Evolutionary conservation across 2,329 filamentous ascomycete genomes (phyloP).

Genomic region (Talaromyces islandicus): DNA sequence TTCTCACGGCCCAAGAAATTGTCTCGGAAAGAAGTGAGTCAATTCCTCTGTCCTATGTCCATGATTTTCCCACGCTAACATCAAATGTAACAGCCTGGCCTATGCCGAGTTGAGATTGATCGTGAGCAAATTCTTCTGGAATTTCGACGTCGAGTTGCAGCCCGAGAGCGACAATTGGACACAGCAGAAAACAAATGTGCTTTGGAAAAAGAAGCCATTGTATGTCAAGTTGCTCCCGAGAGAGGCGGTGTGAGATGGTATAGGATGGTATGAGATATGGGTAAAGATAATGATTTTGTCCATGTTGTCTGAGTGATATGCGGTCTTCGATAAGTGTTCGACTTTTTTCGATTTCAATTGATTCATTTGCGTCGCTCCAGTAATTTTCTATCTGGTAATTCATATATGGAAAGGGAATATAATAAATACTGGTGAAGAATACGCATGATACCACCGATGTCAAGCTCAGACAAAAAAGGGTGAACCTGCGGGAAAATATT

Average conservation of each 20-base stretch:
- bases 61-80: background rate
- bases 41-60: background rate
- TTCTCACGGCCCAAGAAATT: slow-evolving; percentile 45
- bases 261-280: no score
- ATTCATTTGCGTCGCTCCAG: background rate
- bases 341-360: background rate
- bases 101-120: slow-evolving; percentile 46
- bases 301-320: background rate
- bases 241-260: background rate
- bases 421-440: background rate
- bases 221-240: slow-evolving; percentile 9
- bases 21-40: slow-evolving; percentile 47
- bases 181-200: slow-evolving; percentile 27
- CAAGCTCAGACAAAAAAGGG: background rate
- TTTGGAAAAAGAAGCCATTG: slow-evolving; percentile 34
- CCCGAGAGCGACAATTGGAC: slow-evolving; percentile 18
- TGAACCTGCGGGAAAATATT: background rate
- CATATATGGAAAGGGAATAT: background rate
- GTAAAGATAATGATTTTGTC: background rate
- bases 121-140: slow-evolving; percentile 41
- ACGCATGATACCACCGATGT: background rate
- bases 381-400: background rate
- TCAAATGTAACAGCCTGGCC: slow-evolving; percentile 32
- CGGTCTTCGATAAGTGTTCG: background rate
- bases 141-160: slow-evolving; percentile 41